phyloP scores from a whole-genome alignment of 2,329 filamentous ascomycete genomes.

The Aspergillus felis region DNA sequence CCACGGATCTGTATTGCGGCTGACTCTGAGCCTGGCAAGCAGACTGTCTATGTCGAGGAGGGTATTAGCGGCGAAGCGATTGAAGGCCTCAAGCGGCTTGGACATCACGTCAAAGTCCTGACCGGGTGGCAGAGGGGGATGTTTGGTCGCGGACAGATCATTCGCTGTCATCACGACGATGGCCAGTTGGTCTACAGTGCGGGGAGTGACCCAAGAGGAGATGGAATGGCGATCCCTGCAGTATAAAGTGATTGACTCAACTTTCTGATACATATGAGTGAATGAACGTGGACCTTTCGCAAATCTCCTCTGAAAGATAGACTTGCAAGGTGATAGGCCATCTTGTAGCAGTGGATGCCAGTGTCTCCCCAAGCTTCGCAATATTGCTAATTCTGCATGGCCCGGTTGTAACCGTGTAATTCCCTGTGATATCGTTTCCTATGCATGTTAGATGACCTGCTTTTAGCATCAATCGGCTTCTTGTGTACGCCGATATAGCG shows the following conservation, averaged over 20 bases:
- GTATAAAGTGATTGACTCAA: slow-evolving; percentile 5
- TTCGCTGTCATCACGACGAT: slow-evolving; percentile 73
- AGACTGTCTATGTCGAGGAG: slow-evolving; percentile 74
- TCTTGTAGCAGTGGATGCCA: too few species aligned
- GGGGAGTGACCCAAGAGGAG: slow-evolving; percentile 82
- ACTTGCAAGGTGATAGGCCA: too few species aligned
- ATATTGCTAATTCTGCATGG: too few species aligned
- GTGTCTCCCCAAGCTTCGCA: too few species aligned
- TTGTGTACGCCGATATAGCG: too few species aligned
- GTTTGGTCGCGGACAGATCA: slow-evolving; percentile 86
- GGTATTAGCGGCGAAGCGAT: slow-evolving; percentile 68
- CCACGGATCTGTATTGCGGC: slow-evolving; percentile 85
- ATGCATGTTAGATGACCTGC: too few species aligned
- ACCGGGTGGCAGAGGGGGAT: slow-evolving; percentile 60
- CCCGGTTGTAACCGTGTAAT: too few species aligned
- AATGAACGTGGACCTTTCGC: too few species aligned
- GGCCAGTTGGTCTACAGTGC: slow-evolving; percentile 74
- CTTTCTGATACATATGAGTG: too few species aligned
- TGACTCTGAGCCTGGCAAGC: slow-evolving; percentile 59
- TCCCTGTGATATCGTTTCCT: too few species aligned
- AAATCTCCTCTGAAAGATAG: too few species aligned
- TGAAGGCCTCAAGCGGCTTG: slow-evolving; percentile 63
- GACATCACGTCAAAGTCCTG: slow-evolving; percentile 69
- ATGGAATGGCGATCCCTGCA: slow-evolving; percentile 64
- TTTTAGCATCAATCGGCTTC: too few species aligned